Conservation (phyloP, 805 yeast species). For the Suhomyces pyralidae region DNA sequence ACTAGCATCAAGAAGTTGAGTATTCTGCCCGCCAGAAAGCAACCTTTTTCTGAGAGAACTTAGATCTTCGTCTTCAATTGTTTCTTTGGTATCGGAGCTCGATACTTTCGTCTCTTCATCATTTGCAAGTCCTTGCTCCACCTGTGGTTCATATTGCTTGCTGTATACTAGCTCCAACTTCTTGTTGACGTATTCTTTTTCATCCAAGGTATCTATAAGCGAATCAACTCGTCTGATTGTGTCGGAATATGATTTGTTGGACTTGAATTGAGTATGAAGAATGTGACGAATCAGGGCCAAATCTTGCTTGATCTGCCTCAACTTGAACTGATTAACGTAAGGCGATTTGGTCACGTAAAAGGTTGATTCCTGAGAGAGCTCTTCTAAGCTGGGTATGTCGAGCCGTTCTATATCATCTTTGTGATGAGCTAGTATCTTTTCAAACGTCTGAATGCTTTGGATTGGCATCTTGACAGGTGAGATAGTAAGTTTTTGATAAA, state of each 20-base stretch:
- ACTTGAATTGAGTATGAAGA: slow-evolving; percentile 7
- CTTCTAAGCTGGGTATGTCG: slow-evolving; percentile 11
- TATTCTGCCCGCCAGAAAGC: slow-evolving; percentile 21
- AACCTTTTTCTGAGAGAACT: slow-evolving; percentile 22
- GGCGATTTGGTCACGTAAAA: slow-evolving; percentile 16
- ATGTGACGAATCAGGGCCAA: slow-evolving; percentile 5
- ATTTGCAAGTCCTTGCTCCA: background rate
- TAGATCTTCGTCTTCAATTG: slow-evolving; percentile 17
- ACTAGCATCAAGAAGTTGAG: slow-evolving; percentile 10
- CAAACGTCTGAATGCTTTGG: slow-evolving; percentile 16
- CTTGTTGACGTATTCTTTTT: slow-evolving; percentile 17
- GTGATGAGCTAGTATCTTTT: slow-evolving; percentile 19
- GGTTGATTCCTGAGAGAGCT: slow-evolving; percentile 1
- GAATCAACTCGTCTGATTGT: slow-evolving; percentile 12
- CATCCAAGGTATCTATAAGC: slow-evolving; percentile 18
- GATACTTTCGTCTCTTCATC: background rate
- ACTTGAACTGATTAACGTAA: slow-evolving; percentile 17
- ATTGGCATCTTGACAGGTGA: background rate
- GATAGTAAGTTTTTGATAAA: background rate
- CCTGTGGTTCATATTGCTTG: slow-evolving; percentile 1
- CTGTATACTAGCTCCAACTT: slow-evolving; percentile 12
- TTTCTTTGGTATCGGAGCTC: background rate
- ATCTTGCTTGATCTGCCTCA: slow-evolving; percentile 18
- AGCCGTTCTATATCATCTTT: slow-evolving; percentile 12
- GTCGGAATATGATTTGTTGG: slow-evolving; percentile 11